Conservation (phyloP, 148 eudicot species). For the Mesembryanthemum crystallinum region DNA sequence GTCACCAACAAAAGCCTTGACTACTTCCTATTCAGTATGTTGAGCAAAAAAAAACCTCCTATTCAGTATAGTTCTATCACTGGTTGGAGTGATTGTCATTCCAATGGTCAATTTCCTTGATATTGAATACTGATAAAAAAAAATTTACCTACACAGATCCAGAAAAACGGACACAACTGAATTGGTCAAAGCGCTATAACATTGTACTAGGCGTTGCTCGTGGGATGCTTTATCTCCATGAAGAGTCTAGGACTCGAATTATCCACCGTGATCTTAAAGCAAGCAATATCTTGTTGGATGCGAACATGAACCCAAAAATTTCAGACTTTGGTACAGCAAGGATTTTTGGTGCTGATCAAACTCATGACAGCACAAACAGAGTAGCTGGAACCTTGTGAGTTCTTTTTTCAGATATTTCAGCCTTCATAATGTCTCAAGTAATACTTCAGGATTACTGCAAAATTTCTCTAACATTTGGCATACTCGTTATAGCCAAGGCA, state of each 20-base stretch:
- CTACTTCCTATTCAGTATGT: conserved; percentile 18
- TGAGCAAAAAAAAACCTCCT: too few species aligned
- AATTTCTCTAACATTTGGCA: too few species aligned
- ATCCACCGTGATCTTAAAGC: conserved; percentile 27
- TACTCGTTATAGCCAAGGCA: too few species aligned
- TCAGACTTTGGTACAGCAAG: conserved; percentile 31
- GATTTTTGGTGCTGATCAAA: conserved; percentile 13
- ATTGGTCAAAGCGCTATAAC: conserved; percentile 26
- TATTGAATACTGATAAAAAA: too few species aligned
- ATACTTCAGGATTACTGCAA: too few species aligned
- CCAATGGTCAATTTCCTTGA: too few species aligned
- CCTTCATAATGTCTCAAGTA: too few species aligned
- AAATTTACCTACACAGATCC: not conserved
- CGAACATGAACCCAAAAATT: conserved; percentile 30
- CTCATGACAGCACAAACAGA: not conserved
- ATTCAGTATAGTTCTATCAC: too few species aligned
- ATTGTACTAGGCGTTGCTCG: conserved; percentile 28
- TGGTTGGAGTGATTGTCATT: too few species aligned
- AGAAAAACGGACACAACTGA: not conserved
- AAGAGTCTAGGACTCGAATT: conserved; percentile 28
- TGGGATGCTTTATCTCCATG: conserved; percentile 29
- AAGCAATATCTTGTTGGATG: conserved; percentile 24
- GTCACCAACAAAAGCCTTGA: conserved; percentile 26
- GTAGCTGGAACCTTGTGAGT: conserved; percentile 29
- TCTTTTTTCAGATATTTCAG: too few species aligned